phyloP scores from a whole-genome alignment of 2,329 filamentous ascomycete species.

The Ophiognomonia clavigignenti-juglandacearum region DNA sequence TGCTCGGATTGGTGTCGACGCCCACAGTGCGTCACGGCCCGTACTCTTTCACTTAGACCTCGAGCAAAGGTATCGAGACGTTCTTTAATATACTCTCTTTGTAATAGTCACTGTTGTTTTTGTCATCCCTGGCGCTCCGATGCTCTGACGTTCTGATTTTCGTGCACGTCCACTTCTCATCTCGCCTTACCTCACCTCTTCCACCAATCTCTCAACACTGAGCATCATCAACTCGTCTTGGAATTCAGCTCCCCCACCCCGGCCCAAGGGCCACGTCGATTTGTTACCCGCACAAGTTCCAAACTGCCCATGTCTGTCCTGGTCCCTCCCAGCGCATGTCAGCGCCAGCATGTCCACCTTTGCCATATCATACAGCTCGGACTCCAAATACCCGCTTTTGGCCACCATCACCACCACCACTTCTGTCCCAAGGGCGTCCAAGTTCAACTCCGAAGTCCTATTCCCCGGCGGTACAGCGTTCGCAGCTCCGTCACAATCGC shows the following conservation, averaged over 20 bases:
- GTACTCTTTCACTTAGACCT: slow-evolving; percentile 3
- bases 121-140: background rate
- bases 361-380: slow-evolving; percentile 49
- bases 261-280: slow-evolving; percentile 36
- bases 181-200: slow-evolving; percentile 14
- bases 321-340: slow-evolving; percentile 50
- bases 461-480: slow-evolving; percentile 50
- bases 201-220: slow-evolving; percentile 16
- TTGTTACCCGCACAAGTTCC: slow-evolving; percentile 40
- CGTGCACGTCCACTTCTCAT: background rate
- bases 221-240: slow-evolving; percentile 18
- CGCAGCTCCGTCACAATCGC: slow-evolving; percentile 47
- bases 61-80: background rate
- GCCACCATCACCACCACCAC: slow-evolving; percentile 46
- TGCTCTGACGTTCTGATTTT: background rate
- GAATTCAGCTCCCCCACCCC: slow-evolving; percentile 19
- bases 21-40: background rate
- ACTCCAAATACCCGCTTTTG: slow-evolving; percentile 53
- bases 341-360: slow-evolving; percentile 49
- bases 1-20: background rate
- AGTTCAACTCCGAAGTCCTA: slow-evolving; percentile 43
- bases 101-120: background rate
- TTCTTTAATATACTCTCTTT: slow-evolving; percentile 2
- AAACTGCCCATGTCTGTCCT: slow-evolving; percentile 43
- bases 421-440: slow-evolving; percentile 41